Conservation (phyloP, 192 early-diverging fungal genomes). For the Podila clonocystis region DNA sequence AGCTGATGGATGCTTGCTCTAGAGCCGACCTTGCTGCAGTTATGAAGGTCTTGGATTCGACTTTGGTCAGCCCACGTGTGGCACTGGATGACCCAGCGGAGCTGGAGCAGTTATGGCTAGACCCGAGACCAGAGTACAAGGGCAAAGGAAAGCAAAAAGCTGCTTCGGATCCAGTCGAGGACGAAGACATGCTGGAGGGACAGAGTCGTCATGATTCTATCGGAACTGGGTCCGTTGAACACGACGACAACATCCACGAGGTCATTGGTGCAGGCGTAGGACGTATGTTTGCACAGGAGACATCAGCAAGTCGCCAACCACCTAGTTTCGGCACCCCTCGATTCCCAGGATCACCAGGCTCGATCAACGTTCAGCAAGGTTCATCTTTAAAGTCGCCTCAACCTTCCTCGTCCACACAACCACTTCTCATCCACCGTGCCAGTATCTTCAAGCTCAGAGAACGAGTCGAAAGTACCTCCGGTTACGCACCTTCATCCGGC, state of each 20-base stretch:
- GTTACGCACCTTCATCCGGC: neutral
- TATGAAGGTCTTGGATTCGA: slow-evolving; percentile 21
- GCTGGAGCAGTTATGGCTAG: neutral
- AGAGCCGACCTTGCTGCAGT: slow-evolving; percentile 26
- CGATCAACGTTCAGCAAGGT: neutral
- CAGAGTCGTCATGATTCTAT: slow-evolving; percentile 2
- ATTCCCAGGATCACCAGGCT: neutral
- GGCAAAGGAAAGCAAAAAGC: neutral
- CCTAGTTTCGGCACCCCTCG: neutral
- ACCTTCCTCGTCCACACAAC: neutral
- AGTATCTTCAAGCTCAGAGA: slow-evolving; percentile 7
- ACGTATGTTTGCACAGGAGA: neutral
- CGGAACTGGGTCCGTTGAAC: neutral
- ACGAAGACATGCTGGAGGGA: neutral
- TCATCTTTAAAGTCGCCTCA: neutral
- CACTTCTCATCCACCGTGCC: neutral
- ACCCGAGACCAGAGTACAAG: neutral
- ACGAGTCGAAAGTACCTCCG: slow-evolving; percentile 13
- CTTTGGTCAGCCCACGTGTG: slow-evolving; percentile 7
- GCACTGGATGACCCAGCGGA: slow-evolving; percentile 5
- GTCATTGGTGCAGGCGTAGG: slow-evolving; percentile 8
- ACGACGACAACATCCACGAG: neutral
- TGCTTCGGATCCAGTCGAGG: neutral
- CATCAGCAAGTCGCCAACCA: slow-evolving; percentile 3
- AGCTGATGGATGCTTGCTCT: slow-evolving; percentile 36